Base-by-base conservation (phyloP, 768 basidiomycete species). In the Lentinus tigrinus region DNA sequence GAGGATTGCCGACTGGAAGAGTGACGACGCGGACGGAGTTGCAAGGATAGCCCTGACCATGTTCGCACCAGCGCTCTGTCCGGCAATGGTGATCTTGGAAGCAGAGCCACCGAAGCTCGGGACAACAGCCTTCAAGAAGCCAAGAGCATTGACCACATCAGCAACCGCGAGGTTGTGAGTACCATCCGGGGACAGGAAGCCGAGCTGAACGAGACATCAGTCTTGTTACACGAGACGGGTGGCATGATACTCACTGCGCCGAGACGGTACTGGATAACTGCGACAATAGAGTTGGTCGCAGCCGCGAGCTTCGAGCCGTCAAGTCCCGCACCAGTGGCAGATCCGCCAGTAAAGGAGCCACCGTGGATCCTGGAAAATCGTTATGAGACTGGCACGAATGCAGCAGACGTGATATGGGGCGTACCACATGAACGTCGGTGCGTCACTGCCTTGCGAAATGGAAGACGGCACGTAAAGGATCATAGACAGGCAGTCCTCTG, bases 401-500 rank as follows among this genome's bases (percentile, higher is more conserved):
- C 5, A 26, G n/a, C 5, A 16, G 17, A 9, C n/a, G 17, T 16
- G 8, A n/a, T 9, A 16, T 2, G 24, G 28, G 14, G 73, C 80
- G 27, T 68, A 85, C 88, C 89, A 87, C 60, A 87, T 69, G 56
- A 92, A 66, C 19, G 81, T 82, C 3, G 87, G 81, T 0, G 73
- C 71, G 66, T 78, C 46, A 57, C 68, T 62, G 63, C 54, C 54
- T 7, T 50, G 63, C 60, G 63, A 40, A 72, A 75, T 54, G 1
- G 75, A 67, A 7, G 75, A 70, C 5, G 89, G 90, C 2, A 86
- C 83, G 67, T 91, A 93, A 28, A 89, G 75, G 24, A 89, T 74
- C 77, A 92, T 84, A 21, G 85, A 92, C 46, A 96, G 77, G 69
- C 93, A 96, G 69, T 95, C 90, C 70, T 95, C 93, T 1, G 69